phyloP scores from a whole-genome alignment of 331 rosid species.

The Quercus phellos region DNA sequence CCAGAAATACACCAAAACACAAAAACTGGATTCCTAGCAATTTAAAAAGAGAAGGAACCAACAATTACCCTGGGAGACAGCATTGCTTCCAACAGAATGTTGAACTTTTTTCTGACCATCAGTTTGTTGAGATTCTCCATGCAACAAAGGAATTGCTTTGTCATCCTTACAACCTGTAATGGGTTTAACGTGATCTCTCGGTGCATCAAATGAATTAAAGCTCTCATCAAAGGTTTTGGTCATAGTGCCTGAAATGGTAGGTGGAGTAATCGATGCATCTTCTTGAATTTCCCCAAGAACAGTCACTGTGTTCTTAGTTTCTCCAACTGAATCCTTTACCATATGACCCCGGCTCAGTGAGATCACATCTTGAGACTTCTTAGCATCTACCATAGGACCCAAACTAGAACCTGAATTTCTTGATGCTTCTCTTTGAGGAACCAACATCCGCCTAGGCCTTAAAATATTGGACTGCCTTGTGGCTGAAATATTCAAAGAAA shows the following conservation, averaged over 20 bases:
- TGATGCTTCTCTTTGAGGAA: conserved; percentile 33
- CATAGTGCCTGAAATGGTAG: conserved; percentile 37
- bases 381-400: conserved; percentile 15
- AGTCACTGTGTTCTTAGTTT: conserved; percentile 17
- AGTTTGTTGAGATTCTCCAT: conserved; percentile 37
- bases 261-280: conserved; percentile 44
- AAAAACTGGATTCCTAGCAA: not conserved
- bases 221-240: conserved; percentile 43
- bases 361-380: conserved; percentile 26
- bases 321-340: conserved; percentile 35
- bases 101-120: conserved; percentile 53
- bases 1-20: not conserved
- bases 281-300: conserved; percentile 36
- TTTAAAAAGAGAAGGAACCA: conserved; percentile 3
- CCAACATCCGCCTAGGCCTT: conserved; percentile 63
- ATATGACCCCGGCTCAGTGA: conserved; percentile 24
- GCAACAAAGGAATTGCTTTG: conserved; percentile 22
- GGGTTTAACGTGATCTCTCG: conserved; percentile 28
- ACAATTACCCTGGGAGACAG: conserved; percentile 48
- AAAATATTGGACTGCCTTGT: conserved; percentile 45
- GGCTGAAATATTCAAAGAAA: conserved; percentile 34
- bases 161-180: conserved; percentile 25
- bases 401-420: conserved; percentile 22
- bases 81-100: conserved; percentile 36
- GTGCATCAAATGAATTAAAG: conserved; percentile 28